Percentiles rank a stretch among this genome's conserved stretches.
phyloP scores from a whole-genome alignment of 2,329 filamentous ascomycete species.

The Trematosphaeria pertusa region DNA sequence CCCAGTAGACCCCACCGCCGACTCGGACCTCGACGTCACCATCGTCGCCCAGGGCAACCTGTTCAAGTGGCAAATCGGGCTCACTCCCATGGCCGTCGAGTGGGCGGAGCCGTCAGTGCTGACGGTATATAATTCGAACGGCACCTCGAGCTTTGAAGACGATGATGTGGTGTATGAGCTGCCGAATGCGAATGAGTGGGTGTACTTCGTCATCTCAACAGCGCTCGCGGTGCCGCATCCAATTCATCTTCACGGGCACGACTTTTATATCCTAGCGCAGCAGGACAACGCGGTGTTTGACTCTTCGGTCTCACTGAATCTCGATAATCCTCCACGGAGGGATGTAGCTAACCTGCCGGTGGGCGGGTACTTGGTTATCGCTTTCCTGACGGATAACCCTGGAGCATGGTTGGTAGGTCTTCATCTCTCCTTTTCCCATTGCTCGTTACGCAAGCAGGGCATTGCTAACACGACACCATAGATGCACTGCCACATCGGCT shows the following conservation, averaged over 20 bases:
- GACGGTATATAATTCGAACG: constrained; percentile 32
- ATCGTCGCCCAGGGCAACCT: constrained; percentile 17
- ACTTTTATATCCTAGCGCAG: constrained; percentile 60
- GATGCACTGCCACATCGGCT: constrained; percentile 25
- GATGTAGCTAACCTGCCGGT: constrained; percentile 40
- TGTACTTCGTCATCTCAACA: constrained; percentile 32
- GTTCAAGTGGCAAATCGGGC: constrained; percentile 45
- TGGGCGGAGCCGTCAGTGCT: constrained; percentile 56
- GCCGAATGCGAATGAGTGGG: constrained; percentile 22
- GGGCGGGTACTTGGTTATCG: constrained; percentile 54
- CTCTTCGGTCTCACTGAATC: constrained; percentile 23
- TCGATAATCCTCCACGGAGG: constrained; percentile 39
- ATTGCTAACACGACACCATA: no score
- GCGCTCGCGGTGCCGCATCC: constrained; percentile 30
- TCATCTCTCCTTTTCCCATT: background rate
- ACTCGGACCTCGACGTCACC: constrained; percentile 22
- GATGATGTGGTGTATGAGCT: constrained; percentile 26
- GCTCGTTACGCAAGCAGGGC: no score
- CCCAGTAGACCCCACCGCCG: constrained; percentile 14
- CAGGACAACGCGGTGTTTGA: constrained; percentile 23
- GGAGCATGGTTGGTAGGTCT: constrained; percentile 33
- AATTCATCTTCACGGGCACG: constrained; percentile 48
- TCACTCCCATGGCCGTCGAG: constrained; percentile 52
- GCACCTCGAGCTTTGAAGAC: constrained; percentile 24
- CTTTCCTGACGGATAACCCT: constrained; percentile 51